Conservation (phyloP, 2,329 filamentous ascomycete species). For the Aspergillus puulaauensis region DNA sequence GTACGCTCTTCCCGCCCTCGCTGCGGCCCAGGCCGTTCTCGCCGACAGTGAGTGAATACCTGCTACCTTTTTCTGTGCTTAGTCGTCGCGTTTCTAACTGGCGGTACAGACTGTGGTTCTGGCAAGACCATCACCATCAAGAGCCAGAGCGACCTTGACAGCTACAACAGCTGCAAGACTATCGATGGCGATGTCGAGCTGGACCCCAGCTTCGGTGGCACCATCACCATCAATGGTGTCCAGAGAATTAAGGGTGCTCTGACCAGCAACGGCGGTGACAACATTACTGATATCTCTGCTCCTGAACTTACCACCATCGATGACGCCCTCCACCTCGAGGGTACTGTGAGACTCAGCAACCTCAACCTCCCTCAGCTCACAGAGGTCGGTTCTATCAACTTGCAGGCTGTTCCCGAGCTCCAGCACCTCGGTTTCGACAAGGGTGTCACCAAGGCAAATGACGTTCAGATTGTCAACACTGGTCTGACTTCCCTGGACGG, state of each 20-base stretch:
- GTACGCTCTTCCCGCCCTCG: slow-evolving; percentile 57
- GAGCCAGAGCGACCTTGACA: slow-evolving; percentile 64
- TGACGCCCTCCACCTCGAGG: slow-evolving; percentile 67
- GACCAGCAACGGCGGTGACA: slow-evolving; percentile 53
- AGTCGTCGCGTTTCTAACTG: slow-evolving; percentile 6
- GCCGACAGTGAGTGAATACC: slow-evolving; percentile 41
- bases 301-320: slow-evolving; percentile 64
- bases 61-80: neutral
- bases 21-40: slow-evolving; percentile 51
- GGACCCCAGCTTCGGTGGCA: slow-evolving; percentile 53
- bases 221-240: slow-evolving; percentile 63
- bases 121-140: slow-evolving; percentile 47
- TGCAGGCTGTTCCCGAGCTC: slow-evolving; percentile 68
- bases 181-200: slow-evolving; percentile 69
- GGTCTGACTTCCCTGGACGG: slow-evolving; percentile 74
- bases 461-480: slow-evolving; percentile 81
- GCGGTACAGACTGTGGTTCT: slow-evolving; percentile 19
- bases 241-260: slow-evolving; percentile 60
- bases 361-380: slow-evolving; percentile 67
- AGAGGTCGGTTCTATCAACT: slow-evolving; percentile 66
- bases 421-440: slow-evolving; percentile 60
- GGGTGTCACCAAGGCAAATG: slow-evolving; percentile 66
- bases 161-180: slow-evolving; percentile 65
- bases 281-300: slow-evolving; percentile 64
- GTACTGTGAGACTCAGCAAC: slow-evolving; percentile 66